A percentile compares a stretch with the other conserved stretches of the same genome.
phyloP scores from a whole-genome alignment of 176 grass and related monocot species.

The Phoenix roebelenii region DNA sequence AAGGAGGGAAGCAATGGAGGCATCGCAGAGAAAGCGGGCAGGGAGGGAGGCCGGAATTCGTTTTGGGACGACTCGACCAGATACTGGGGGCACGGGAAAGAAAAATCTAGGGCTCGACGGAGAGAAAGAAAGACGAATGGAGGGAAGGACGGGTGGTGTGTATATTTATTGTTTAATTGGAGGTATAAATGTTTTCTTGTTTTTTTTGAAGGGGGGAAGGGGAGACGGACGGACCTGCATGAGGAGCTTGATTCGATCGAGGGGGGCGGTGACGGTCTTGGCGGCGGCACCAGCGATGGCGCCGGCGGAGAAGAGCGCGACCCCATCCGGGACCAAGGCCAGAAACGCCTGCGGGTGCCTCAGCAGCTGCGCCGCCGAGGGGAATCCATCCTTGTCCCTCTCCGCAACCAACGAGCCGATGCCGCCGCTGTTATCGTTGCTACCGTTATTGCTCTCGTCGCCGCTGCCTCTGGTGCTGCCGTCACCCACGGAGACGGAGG shows the following conservation, averaged over 20 bases:
- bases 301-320: conserved; percentile 68
- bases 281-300: conserved; percentile 64
- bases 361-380: conserved; percentile 49
- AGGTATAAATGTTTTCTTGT: no score
- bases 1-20: no score
- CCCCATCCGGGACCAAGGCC: conserved; percentile 64
- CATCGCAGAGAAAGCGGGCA: no score
- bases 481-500: conserved; percentile 13
- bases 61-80: no score
- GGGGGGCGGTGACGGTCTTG: conserved; percentile 80
- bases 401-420: not conserved
- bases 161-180: no score
- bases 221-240: conserved; percentile 46
- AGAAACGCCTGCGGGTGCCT: conserved; percentile 68
- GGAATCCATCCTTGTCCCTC: conserved; percentile 14
- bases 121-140: not conserved
- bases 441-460: no score
- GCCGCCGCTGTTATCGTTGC: not conserved
- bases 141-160: no score
- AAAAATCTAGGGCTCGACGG: no score
- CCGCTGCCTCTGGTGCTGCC: no score
- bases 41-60: no score
- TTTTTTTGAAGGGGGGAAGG: no score
- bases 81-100: no score
- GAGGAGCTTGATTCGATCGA: conserved; percentile 93